Percentiles rank a stretch among this genome's conserved stretches.
phyloP scores from a whole-genome alignment of 1,284 basidiomycete species.

The Leccinum laetum region DNA sequence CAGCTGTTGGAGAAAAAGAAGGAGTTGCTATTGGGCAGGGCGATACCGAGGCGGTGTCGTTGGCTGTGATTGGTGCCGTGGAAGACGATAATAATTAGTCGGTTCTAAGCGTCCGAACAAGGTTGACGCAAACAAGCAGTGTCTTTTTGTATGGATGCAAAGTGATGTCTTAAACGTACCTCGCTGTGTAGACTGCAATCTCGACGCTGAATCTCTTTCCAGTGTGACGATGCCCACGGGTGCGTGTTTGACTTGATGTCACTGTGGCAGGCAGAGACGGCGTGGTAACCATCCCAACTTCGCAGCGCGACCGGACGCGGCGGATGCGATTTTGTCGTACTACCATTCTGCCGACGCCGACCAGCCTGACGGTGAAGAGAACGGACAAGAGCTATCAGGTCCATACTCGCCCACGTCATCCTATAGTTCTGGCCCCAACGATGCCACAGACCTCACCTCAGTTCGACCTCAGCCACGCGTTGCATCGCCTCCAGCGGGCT shows the following conservation, averaged over 20 bases:
- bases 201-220: background rate
- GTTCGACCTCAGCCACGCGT: conserved; percentile 23
- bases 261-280: background rate
- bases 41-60: conserved; percentile 25
- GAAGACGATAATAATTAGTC: conserved; percentile 3
- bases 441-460: conserved; percentile 17
- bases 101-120: background rate
- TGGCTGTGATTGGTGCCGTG: conserved; percentile 21
- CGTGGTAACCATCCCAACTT: conserved; percentile 4
- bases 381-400: conserved; percentile 4
- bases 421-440: conserved; percentile 29
- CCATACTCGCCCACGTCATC: conserved; percentile 17
- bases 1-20: background rate
- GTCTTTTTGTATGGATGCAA: conserved; percentile 1
- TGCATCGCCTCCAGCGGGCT: conserved; percentile 28
- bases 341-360: conserved; percentile 31
- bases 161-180: conserved; percentile 3
- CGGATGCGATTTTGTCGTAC: conserved; percentile 38
- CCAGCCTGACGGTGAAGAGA: background rate
- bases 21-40: conserved; percentile 3
- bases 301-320: conserved; percentile 27
- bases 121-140: conserved; percentile 14
- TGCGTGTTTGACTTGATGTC: conserved; percentile 13
- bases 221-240: conserved; percentile 17
- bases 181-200: conserved; percentile 15